These are phyloP conservation scores for Paecilomyces formosus DNA, from an alignment of 2,329 filamentous ascomycete species.

Conservation along the genomic window DNA sequence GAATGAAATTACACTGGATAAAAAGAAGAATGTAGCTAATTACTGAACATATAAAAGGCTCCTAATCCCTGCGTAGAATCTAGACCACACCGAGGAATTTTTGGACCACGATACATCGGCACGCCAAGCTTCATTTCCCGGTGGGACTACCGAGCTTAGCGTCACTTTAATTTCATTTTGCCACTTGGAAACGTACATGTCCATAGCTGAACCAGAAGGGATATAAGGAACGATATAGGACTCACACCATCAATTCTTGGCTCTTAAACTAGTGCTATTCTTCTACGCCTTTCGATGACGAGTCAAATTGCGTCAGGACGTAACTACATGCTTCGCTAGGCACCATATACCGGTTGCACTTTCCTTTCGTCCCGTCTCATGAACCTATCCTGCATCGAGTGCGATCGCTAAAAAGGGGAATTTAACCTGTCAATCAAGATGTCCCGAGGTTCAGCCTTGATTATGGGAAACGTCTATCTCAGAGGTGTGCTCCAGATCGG, in stretches of 20 bases:
- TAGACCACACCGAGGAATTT: too few relatives aligned
- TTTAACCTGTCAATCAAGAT: not conserved
- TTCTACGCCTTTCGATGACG: not conserved
- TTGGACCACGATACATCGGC: too few relatives aligned
- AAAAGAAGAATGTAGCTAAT: too few relatives aligned
- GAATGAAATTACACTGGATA: too few relatives aligned
- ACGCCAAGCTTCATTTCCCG: not conserved
- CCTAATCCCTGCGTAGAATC: too few relatives aligned
- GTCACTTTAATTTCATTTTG: not conserved
- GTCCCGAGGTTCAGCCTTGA: not conserved
- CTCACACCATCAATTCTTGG: not conserved
- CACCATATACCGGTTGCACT: not conserved
- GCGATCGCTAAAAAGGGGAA: not conserved
- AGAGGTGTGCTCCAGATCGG: not conserved
- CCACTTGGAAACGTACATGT: not conserved
- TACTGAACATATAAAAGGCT: too few relatives aligned
- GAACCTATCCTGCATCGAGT: not conserved
- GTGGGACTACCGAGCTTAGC: not conserved
- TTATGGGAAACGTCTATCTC: not conserved
- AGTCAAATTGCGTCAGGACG: not conserved
- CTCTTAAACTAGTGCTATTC: not conserved
- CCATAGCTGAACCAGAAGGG: not conserved
- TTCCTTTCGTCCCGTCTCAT: not conserved
- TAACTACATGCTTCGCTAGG: not conserved
- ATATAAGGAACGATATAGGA: not conserved